These are phyloP conservation scores for Mentha longifolia DNA, from an alignment of 257 asterid species.

Conservation along the genomic window DNA sequence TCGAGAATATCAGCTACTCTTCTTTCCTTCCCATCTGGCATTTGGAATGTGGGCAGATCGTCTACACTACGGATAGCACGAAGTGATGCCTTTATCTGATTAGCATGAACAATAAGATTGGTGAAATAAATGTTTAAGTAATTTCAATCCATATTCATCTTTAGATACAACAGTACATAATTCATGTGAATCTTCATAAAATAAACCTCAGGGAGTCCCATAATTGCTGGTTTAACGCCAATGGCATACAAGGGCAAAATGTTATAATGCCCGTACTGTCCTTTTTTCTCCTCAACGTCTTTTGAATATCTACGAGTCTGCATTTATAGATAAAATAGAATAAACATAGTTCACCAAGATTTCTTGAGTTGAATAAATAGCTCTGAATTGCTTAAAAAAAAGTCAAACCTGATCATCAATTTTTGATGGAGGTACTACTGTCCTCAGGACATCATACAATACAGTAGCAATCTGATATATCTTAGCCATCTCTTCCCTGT, in stretches of 20 bases:
- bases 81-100: constrained; percentile 83
- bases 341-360: background rate
- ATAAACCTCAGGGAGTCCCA: constrained; percentile 96
- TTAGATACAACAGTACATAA: constrained; percentile 15
- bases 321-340: constrained; percentile 31
- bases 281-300: constrained; percentile 90
- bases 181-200: constrained; percentile 24
- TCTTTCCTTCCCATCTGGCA: constrained; percentile 61
- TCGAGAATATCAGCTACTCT: constrained; percentile 77
- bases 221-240: constrained; percentile 88
- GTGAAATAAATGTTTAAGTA: constrained; percentile 19
- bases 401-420: constrained; percentile 73
- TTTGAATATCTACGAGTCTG: constrained; percentile 74
- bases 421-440: constrained; percentile 63
- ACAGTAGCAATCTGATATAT: constrained; percentile 88
- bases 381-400: constrained; percentile 13
- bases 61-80: constrained; percentile 68
- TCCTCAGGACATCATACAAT: constrained; percentile 74
- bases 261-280: constrained; percentile 83
- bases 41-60: constrained; percentile 66
- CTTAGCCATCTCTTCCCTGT: constrained; percentile 96
- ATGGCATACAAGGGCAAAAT: constrained; percentile 88
- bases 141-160: constrained; percentile 30
- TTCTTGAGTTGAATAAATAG: constrained; percentile 6
- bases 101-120: constrained; percentile 28